Evolutionary conservation across 2,329 filamentous ascomycete species (phyloP).

Genomic region (Epichloe coenophiala): DNA sequence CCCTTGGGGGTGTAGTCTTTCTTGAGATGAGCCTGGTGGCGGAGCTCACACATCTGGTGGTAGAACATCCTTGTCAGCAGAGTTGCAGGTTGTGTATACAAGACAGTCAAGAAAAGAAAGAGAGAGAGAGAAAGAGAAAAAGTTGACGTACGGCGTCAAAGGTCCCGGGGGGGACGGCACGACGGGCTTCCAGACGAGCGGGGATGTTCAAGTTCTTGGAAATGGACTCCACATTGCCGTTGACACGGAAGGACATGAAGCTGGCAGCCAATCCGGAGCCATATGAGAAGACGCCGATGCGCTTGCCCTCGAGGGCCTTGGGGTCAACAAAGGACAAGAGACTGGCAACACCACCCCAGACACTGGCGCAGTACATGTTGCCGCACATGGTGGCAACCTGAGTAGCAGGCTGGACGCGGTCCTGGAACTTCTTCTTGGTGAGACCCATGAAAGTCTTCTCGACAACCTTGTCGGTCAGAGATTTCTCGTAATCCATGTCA

Average conservation of each 20-base stretch:
- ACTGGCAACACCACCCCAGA: conserved; percentile 64
- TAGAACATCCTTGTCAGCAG: conserved; percentile 6
- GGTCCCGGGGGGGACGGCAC: conserved; percentile 57
- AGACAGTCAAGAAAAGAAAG: background rate
- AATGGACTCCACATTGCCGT: conserved; percentile 56
- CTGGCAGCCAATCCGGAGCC: conserved; percentile 61
- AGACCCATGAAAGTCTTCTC: conserved; percentile 80
- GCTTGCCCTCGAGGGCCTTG: conserved; percentile 54
- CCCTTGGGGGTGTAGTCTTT: conserved; percentile 64
- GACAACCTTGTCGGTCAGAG: conserved; percentile 65
- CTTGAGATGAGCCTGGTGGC: conserved; percentile 72
- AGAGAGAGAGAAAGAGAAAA: background rate
- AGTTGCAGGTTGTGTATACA: background rate
- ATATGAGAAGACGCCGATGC: conserved; percentile 66
- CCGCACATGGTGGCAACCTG: conserved; percentile 66
- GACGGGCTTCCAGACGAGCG: conserved; percentile 51
- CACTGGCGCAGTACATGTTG: conserved; percentile 56
- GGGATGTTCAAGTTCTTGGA: conserved; percentile 56
- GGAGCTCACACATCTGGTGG: conserved; percentile 61
- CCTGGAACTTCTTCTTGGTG: conserved; percentile 72
- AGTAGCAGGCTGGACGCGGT: conserved; percentile 60
- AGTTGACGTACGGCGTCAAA: conserved; percentile 50
- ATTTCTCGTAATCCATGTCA: conserved; percentile 67
- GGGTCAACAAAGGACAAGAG: conserved; percentile 52
- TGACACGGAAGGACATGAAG: conserved; percentile 61